Evolutionary conservation across 192 early-diverging fungal species (phyloP).

Genomic region (Helicostylum pulchrum): DNA sequence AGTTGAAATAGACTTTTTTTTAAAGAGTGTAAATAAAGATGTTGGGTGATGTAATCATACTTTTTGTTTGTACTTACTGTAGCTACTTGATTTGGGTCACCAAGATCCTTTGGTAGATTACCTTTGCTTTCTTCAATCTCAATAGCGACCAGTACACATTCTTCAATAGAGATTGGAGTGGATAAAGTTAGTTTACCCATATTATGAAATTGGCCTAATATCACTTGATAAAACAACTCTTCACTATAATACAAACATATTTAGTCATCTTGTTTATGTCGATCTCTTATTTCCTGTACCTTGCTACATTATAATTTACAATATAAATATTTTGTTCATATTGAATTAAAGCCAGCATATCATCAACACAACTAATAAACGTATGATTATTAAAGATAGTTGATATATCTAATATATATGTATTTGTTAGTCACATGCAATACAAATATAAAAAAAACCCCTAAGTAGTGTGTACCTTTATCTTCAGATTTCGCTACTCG

Average conservation of each 20-base stretch:
- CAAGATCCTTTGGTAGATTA: conserved; percentile 47
- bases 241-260: conserved; percentile 46
- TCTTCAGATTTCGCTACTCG: conserved; percentile 63
- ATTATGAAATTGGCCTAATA: conserved; percentile 80
- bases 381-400: conserved; percentile 77
- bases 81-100: conserved; percentile 54
- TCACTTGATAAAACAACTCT: conserved; percentile 88
- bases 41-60: not conserved
- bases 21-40: not conserved
- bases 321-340: conserved; percentile 82
- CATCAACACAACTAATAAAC: conserved; percentile 88
- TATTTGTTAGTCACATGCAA: not conserved
- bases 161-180: conserved; percentile 60
- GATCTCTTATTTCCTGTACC: conserved; percentile 38
- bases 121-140: conserved; percentile 47
- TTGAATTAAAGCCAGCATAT: conserved; percentile 78
- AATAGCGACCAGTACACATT: conserved; percentile 69
- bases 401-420: conserved; percentile 56
- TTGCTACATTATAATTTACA: conserved; percentile 72
- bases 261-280: not conserved
- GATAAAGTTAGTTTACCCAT: conserved; percentile 75
- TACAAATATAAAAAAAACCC: not conserved
- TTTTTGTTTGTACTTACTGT: conserved; percentile 37
- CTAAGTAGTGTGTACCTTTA: conserved; percentile 40
- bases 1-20: conserved; percentile 50